Percentiles rank a stretch among this genome's conserved stretches.
Evolutionary conservation across 768 basidiomycete species (phyloP).

Genomic region (Pleurotus citrinopileatus): DNA sequence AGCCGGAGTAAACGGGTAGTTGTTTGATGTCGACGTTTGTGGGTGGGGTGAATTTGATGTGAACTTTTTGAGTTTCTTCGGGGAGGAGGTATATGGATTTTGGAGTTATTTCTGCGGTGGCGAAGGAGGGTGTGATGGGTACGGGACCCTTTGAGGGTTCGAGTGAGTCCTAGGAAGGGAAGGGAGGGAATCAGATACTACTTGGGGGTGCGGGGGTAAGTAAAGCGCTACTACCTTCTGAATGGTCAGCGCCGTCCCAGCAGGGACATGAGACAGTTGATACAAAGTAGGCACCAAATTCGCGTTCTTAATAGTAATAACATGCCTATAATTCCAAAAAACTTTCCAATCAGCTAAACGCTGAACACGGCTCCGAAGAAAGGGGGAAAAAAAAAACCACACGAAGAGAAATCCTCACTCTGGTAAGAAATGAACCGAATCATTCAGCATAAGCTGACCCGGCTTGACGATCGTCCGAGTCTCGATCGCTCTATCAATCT

Average conservation of each 20-base stretch:
- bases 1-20: conserved; percentile 51
- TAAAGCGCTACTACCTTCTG: conserved; percentile 23
- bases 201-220: too few species aligned
- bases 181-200: not conserved
- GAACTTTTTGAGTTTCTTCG: conserved; percentile 23
- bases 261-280: conserved; percentile 50
- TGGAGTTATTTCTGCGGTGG: conserved; percentile 33
- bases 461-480: conserved; percentile 51
- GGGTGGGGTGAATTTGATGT: conserved; percentile 37
- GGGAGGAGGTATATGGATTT: conserved; percentile 32
- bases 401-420: conserved; percentile 30
- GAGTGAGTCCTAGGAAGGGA: conserved; percentile 12
- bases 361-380: not conserved
- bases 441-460: conserved; percentile 59
- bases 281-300: conserved; percentile 39
- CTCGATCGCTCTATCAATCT: conserved; percentile 56
- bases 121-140: conserved; percentile 34
- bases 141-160: conserved; percentile 24
- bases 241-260: conserved; percentile 50
- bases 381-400: conserved; percentile 8
- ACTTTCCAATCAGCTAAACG: not conserved
- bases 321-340: conserved; percentile 33
- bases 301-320: conserved; percentile 49
- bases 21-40: conserved; percentile 27
- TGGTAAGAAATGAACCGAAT: conserved; percentile 51